phyloP scores from a whole-genome alignment of 176 grass and related monocot species.

The Guadua angustifolia region DNA sequence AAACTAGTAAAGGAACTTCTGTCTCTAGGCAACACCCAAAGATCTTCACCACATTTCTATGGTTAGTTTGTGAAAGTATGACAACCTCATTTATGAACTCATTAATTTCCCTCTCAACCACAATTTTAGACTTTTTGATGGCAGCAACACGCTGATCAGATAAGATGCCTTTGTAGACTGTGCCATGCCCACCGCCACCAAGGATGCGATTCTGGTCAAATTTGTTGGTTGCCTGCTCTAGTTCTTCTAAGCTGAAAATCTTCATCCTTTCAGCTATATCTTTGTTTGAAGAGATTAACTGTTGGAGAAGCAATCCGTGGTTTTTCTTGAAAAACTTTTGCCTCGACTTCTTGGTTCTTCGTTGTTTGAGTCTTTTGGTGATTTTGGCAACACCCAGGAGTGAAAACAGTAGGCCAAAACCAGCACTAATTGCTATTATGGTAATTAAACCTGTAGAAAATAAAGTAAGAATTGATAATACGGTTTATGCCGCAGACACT shows the following conservation, averaged over 20 bases:
- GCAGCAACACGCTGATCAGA: constrained; percentile 55
- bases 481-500: neutral
- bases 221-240: constrained; percentile 54
- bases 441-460: constrained; percentile 42
- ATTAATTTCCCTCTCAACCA: constrained; percentile 53
- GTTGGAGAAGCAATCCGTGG: constrained; percentile 55
- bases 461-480: neutral
- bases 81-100: constrained; percentile 67
- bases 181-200: constrained; percentile 49
- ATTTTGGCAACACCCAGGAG: constrained; percentile 34
- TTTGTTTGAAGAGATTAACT: constrained; percentile 50
- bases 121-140: constrained; percentile 61
- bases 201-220: constrained; percentile 57
- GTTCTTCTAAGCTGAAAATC: constrained; percentile 59
- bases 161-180: constrained; percentile 55
- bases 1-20: constrained; percentile 58
- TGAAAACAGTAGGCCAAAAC: constrained; percentile 40
- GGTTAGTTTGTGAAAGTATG: constrained; percentile 64
- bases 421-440: constrained; percentile 39
- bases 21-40: constrained; percentile 49
- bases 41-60: constrained; percentile 59
- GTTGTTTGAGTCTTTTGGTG: constrained; percentile 24
- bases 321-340: constrained; percentile 53
- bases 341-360: constrained; percentile 34
- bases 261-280: constrained; percentile 48